These are phyloP conservation scores for Pseudocercospora vitis DNA, from an alignment of 2,329 filamentous ascomycete genomes.

Conservation along the genomic window DNA sequence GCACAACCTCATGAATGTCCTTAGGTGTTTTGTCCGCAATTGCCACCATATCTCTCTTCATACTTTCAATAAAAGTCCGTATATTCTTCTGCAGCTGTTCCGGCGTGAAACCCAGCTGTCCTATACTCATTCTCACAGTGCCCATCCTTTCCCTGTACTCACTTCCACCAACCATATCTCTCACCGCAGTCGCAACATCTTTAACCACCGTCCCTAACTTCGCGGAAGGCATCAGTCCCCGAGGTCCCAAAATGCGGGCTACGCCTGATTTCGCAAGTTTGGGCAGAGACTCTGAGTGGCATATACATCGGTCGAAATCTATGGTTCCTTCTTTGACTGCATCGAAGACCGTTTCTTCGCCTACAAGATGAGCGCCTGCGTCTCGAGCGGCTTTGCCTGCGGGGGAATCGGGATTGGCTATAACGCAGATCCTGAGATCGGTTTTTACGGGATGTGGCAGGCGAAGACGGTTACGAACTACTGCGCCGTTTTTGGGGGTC, in stretches of 20 bases:
- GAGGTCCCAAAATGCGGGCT: constrained; percentile 80
- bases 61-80: constrained; percentile 68
- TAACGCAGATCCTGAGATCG: constrained; percentile 83
- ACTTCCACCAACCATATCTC: constrained; percentile 77
- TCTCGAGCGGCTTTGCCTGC: constrained; percentile 70
- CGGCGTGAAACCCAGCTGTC: constrained; percentile 84
- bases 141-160: constrained; percentile 85
- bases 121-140: constrained; percentile 84
- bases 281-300: constrained; percentile 73
- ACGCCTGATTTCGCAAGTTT: constrained; percentile 79
- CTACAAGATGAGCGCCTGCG: constrained; percentile 78
- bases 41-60: constrained; percentile 74
- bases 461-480: constrained; percentile 81
- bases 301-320: constrained; percentile 85
- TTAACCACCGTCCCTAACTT: constrained; percentile 88
- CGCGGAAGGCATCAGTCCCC: constrained; percentile 85
- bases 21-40: constrained; percentile 67
- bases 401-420: constrained; percentile 78
- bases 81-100: constrained; percentile 84
- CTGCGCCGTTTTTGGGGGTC: constrained; percentile 80
- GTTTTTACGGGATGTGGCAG: constrained; percentile 89
- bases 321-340: constrained; percentile 73
- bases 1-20: constrained; percentile 71
- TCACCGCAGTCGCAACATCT: constrained; percentile 72
- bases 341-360: constrained; percentile 83